Conservation (phyloP, 768 basidiomycete genomes). For the Heimioporus sp. region DNA sequence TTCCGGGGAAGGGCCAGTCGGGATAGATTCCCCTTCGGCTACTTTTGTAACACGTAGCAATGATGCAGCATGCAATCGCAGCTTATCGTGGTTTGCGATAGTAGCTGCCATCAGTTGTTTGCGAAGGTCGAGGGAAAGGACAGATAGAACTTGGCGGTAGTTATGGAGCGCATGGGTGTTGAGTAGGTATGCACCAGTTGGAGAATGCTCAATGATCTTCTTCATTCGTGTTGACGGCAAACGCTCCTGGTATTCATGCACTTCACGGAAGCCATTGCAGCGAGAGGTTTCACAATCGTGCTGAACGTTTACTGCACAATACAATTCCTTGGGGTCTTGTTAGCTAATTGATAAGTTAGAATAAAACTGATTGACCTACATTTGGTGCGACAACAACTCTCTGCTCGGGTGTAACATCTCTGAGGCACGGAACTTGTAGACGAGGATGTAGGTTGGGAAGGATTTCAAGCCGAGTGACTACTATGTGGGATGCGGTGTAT, state of each 20-base stretch:
- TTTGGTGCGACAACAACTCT: background rate
- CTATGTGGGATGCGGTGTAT: background rate
- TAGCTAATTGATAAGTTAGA: no score
- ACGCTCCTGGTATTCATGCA: background rate
- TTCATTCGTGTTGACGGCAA: background rate
- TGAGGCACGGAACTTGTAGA: background rate
- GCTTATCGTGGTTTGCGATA: no score
- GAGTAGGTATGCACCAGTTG: background rate
- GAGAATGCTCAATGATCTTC: background rate
- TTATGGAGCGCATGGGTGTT: background rate
- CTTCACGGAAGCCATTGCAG: background rate
- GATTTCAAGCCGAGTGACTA: background rate
- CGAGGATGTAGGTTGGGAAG: background rate
- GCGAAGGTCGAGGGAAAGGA: background rate
- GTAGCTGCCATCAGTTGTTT: no score
- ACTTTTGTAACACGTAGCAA: background rate
- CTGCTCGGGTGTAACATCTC: background rate
- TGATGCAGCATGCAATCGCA: background rate
- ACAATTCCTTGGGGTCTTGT: background rate
- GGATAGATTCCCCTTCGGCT: no score
- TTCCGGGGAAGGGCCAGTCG: no score
- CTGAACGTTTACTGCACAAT: constrained; percentile 1
- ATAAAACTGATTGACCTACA: background rate
- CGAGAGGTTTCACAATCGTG: background rate
- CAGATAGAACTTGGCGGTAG: background rate